phyloP scores from a whole-genome alignment of 768 basidiomycete genomes.

The Hortiboletus campestris region DNA sequence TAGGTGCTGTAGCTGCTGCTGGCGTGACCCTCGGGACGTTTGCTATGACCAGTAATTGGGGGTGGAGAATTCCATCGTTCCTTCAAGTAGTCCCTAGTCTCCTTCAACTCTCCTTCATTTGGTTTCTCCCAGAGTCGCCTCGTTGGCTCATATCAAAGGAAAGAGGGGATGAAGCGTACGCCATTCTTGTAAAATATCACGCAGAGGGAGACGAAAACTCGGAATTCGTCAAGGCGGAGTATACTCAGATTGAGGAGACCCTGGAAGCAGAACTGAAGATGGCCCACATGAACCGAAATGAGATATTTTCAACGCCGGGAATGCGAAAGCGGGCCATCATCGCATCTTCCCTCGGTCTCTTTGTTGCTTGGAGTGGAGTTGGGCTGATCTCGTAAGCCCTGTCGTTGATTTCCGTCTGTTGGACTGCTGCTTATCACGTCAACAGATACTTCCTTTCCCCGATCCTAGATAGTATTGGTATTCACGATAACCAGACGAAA shows the following conservation, averaged over 20 bases:
- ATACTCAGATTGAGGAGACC: no score
- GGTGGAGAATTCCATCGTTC: slow-evolving; percentile 26
- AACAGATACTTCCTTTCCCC: neutral
- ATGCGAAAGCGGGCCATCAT: neutral
- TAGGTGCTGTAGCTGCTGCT: slow-evolving; percentile 37
- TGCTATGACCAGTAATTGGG: no score
- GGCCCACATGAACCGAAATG: no score
- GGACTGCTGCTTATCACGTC: neutral
- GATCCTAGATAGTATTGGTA: no score
- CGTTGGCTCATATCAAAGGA: slow-evolving; percentile 61
- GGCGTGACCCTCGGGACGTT: slow-evolving; percentile 43
- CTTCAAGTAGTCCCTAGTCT: slow-evolving; percentile 54
- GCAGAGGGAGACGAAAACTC: no score
- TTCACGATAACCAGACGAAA: no score
- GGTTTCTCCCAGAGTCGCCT: slow-evolving; percentile 43
- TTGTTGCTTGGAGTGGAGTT: slow-evolving; percentile 9
- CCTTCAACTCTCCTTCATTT: slow-evolving; percentile 41
- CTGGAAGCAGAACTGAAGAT: no score
- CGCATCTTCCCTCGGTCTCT: slow-evolving; percentile 2
- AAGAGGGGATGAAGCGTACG: slow-evolving; percentile 45
- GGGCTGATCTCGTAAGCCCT: neutral
- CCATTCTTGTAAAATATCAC: slow-evolving; percentile 41
- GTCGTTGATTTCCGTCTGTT: neutral
- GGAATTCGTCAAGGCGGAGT: no score
- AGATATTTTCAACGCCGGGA: no score